Evolutionary conservation across 2,329 filamentous ascomycete species (phyloP).

Genomic region (Beauveria australis): DNA sequence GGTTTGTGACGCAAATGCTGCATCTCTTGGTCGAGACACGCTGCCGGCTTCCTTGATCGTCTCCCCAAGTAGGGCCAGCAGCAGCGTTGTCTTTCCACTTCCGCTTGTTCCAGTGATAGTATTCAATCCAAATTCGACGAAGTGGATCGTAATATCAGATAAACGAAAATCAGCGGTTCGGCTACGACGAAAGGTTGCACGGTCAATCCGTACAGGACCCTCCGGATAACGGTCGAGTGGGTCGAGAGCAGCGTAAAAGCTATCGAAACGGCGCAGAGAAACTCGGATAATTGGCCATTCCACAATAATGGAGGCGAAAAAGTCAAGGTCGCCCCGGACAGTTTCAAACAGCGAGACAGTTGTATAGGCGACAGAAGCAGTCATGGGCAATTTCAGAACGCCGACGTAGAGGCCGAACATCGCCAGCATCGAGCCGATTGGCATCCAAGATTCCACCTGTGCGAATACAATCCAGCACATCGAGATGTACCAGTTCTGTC

Average conservation of each 20-base stretch:
- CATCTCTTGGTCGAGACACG: constrained; percentile 40
- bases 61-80: constrained; percentile 47
- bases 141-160: constrained; percentile 40
- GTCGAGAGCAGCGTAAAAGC: constrained; percentile 43
- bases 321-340: constrained; percentile 42
- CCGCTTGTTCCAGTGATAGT: constrained; percentile 46
- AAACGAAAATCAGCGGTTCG: constrained; percentile 42
- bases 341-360: constrained; percentile 44
- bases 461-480: constrained; percentile 37
- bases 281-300: constrained; percentile 27
- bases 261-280: constrained; percentile 44
- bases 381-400: constrained; percentile 37
- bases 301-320: constrained; percentile 34
- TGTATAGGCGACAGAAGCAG: constrained; percentile 49
- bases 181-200: constrained; percentile 40
- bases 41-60: constrained; percentile 40
- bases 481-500: constrained; percentile 44
- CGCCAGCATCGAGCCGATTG: constrained; percentile 42
- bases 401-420: constrained; percentile 47
- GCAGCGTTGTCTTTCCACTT: constrained; percentile 48
- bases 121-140: constrained; percentile 45
- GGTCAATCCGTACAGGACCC: constrained; percentile 37
- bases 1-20: constrained; percentile 49
- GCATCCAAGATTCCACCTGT: constrained; percentile 43
- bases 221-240: constrained; percentile 40